Percentiles rank a stretch among this genome's conserved stretches.
These are phyloP conservation scores for Botrytis hyacinthi DNA, from an alignment of 2,329 filamentous ascomycete genomes.

Conservation along the genomic window DNA sequence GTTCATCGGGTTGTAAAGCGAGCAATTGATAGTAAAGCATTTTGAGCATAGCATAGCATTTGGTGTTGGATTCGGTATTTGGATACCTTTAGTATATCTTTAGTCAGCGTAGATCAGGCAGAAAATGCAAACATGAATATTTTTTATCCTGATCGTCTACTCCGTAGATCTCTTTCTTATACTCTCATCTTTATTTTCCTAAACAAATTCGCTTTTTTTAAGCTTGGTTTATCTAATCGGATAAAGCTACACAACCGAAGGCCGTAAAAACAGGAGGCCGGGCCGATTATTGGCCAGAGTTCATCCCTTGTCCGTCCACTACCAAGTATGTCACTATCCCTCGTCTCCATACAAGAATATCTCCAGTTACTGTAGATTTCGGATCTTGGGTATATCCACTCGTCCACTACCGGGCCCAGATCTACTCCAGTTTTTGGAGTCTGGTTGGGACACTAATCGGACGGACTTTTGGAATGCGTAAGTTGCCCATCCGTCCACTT, in stretches of 20 bases:
- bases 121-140: background rate
- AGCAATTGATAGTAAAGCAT: background rate
- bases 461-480: background rate
- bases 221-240: background rate
- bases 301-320: constrained; percentile 1
- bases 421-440: background rate
- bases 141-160: background rate
- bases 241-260: background rate
- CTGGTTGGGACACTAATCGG: background rate
- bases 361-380: background rate
- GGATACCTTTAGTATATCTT: background rate
- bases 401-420: background rate
- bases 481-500: background rate
- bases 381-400: background rate
- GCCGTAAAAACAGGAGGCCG: background rate
- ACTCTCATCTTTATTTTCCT: background rate
- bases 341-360: background rate
- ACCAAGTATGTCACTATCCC: background rate
- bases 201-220: background rate
- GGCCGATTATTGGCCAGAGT: background rate
- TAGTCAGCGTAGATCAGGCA: background rate
- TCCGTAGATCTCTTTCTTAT: background rate
- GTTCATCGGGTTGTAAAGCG: background rate
- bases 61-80: constrained; percentile 6
- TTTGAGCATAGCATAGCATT: constrained; percentile 4